Base-by-base conservation (phyloP, 352 stramenopile species). In the Pythium utonaiense region DNA sequence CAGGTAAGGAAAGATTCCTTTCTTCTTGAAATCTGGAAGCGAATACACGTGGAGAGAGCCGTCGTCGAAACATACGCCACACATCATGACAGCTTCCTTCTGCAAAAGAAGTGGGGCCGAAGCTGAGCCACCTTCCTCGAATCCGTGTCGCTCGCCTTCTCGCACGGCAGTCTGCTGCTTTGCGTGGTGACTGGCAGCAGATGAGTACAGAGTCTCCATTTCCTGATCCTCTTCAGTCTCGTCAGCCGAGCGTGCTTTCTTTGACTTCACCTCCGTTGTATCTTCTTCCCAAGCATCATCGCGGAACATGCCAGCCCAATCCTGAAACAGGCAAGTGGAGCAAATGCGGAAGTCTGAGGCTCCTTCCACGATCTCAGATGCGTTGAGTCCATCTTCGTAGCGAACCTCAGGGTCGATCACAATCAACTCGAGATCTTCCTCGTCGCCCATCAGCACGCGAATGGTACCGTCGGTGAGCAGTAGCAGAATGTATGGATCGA, bases 31-130 rank as follows among this genome's bases (percentile, higher is more conserved):
- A 44, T 93, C 83, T 1, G 86, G 86, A 0, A 95, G 74, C 10
- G 82, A 91, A 51, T 86, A 95, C 10, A 95, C 72, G 57, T 92
- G 78, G 10, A 95, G 71, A 38, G 83, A 93, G 5, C 86, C 86
- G 57, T 89, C 80, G 44, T 86, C 86, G 34, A 89, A 92, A 51
- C 82, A 93, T 40, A 95, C 62, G 3, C 80, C 86, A 58, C 86
- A 95, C 77, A 93, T 91, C 78, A 89, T 87, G 4, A 69, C 62
- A 3, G 83, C 83, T n/a, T 86, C 70, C 24, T 78, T 66, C 40
- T 80, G 72, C 40, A 57, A 57, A 4, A 88, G 33, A 30, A 93
- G 53, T 6, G 75, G 74, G 17, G 85, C 74, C 6, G 83, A 89
- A 2, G 80, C 70, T 8, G 75, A 84, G 0, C 70, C 66, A 21